Conservation (phyloP, 148 eudicot genomes). For the Amaranthus cruentus region DNA sequence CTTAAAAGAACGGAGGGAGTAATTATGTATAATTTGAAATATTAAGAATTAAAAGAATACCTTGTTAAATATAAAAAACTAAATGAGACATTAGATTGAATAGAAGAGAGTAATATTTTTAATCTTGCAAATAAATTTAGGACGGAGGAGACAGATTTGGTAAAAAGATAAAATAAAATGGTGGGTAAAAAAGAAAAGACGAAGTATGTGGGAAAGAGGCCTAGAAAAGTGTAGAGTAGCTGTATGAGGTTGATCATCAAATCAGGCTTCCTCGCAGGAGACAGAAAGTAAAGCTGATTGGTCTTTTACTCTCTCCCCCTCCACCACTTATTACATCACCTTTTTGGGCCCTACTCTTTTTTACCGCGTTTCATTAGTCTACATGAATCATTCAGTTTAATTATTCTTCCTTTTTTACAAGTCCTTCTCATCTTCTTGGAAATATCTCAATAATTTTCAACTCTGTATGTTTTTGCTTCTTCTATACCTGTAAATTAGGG, state of each 20-base stretch:
- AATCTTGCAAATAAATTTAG: too few species aligned
- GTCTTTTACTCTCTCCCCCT: slow-evolving; percentile 7
- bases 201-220: neutral
- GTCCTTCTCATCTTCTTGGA: neutral
- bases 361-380: neutral
- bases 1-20: too few species aligned
- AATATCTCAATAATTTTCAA: neutral
- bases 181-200: neutral
- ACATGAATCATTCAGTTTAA: too few species aligned
- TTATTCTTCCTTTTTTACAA: too few species aligned
- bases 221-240: slow-evolving; percentile 5
- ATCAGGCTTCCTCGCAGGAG: slow-evolving; percentile 39
- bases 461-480: too few species aligned
- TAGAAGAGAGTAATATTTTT: too few species aligned
- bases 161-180: neutral
- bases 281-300: slow-evolving; percentile 30
- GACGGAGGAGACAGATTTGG: neutral
- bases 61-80: neutral
- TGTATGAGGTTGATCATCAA: slow-evolving; percentile 23
- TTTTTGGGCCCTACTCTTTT: neutral
- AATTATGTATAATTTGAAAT: too few species aligned
- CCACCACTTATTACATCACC: slow-evolving; percentile 4
- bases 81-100: neutral
- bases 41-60: too few species aligned
- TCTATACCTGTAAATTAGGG: too few species aligned